Conservation (phyloP, 2,329 filamentous ascomycete species). For the Colletotrichum endophyticum region DNA sequence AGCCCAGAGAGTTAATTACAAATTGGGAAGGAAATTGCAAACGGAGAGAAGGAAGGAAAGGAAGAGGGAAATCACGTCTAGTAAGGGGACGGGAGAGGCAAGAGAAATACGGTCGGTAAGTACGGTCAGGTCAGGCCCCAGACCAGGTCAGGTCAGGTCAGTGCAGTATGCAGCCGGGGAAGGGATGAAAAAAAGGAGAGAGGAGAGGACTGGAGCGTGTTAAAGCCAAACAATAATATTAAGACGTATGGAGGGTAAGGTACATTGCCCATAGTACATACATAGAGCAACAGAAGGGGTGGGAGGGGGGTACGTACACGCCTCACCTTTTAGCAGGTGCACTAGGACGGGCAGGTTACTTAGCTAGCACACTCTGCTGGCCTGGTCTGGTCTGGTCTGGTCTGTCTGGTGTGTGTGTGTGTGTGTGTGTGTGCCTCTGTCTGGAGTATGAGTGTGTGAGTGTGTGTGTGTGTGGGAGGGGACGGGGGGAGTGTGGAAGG, state of each 20-base stretch:
- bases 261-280: neutral
- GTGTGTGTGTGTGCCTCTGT: neutral
- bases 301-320: neutral
- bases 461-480: neutral
- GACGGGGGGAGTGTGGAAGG: neutral
- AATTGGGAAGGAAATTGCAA: constrained; percentile 21
- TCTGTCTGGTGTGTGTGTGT: neutral
- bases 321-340: neutral
- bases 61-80: neutral
- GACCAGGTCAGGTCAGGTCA: constrained; percentile 13
- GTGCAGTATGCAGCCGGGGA: constrained; percentile 19
- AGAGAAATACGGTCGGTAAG: constrained; percentile 21
- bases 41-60: constrained; percentile 12
- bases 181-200: constrained; percentile 12
- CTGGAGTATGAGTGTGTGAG: neutral
- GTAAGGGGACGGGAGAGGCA: constrained; percentile 18
- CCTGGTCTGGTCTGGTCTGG: neutral
- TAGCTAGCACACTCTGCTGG: neutral
- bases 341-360: neutral
- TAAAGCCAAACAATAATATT: constrained; percentile 22
- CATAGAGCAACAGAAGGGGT: neutral
- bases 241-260: constrained; percentile 14
- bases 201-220: constrained; percentile 15
- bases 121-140: constrained; percentile 17
- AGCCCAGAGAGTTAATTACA: constrained; percentile 15